phyloP scores from a whole-genome alignment of 1,284 basidiomycete genomes.

The Ganoderma leucocontextum region DNA sequence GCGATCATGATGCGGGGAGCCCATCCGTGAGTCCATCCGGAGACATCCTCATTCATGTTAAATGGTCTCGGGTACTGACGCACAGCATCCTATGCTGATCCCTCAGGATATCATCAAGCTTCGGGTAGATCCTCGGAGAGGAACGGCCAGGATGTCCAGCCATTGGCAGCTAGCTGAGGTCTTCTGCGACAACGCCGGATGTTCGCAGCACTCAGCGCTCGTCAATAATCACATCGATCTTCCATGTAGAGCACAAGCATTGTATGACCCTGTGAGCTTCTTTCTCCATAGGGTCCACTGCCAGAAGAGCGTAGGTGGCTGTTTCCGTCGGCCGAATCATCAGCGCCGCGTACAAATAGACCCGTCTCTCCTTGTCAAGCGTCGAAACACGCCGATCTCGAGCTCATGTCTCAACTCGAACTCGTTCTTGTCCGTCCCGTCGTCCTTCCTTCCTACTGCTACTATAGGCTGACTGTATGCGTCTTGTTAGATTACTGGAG shows the following conservation, averaged over 20 bases:
- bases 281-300: background rate
- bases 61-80: background rate
- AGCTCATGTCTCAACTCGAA: background rate
- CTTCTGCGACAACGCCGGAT: background rate
- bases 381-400: background rate
- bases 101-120: background rate
- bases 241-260: background rate
- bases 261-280: background rate
- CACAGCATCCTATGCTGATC: background rate
- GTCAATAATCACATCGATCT: background rate
- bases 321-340: background rate
- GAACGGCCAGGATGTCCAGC: background rate
- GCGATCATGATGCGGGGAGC: background rate
- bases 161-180: background rate
- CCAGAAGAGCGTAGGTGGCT: background rate
- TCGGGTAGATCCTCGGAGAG: background rate
- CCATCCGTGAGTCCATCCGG: background rate
- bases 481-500: background rate
- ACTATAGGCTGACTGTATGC: background rate
- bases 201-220: too few species aligned
- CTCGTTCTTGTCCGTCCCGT: background rate
- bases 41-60: background rate
- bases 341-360: background rate
- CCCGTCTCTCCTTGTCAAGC: background rate
- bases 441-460: background rate